Base-by-base conservation (phyloP, 2,329 filamentous ascomycete species). In the Teratosphaeria epicoccoides region DNA sequence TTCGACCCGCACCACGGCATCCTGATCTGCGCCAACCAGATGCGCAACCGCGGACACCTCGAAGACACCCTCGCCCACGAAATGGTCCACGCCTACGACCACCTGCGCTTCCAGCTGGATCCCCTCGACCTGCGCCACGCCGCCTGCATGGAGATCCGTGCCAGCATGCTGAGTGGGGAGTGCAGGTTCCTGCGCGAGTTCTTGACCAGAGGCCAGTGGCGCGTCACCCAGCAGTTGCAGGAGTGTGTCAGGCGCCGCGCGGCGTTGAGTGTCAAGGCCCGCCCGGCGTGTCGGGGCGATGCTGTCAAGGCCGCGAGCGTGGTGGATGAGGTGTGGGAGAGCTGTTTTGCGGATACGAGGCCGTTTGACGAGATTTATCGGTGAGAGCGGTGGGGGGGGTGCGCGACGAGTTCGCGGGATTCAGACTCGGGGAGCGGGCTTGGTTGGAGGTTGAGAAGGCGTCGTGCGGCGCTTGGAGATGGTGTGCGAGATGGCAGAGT, bases 261-360 rank as follows among this genome's bases (percentile, higher is more conserved):
- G 10, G 82, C 88, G 28, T 72, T 86, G 59, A 94, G 87, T 22
- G 81, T 98, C 61, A 79, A 82, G 73, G 83, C 80, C 28, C 77
- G 93, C 55, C 88, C 89, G 14, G 77, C 78, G 46, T 93, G 90
- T 66, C 87, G 87, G 68, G 47, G 28, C n/a, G 87, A 95, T 69
- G 84, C 95, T 62, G 82, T 83, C 12, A 87, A 97, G 60, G 93
- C 93, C 3, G 80, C 82, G 49, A 88, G 86, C 71, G 83, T 94
- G 24, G 88, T 98, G 52, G 93, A 97, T 70, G 85, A 95, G 70
- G 93, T 98, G n/a, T 98, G 91, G 88, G 90, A 95, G 60, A 96
- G 89, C 62, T 98, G 93, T 70, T 98, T 95, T 68, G 75, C 81
- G 49, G 93, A 98, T 70, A 97, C 91, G 3, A 77, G 93, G 64